Base-by-base conservation (phyloP, 108 stramenopile species). In the Cylindrotheca fusiformis region DNA sequence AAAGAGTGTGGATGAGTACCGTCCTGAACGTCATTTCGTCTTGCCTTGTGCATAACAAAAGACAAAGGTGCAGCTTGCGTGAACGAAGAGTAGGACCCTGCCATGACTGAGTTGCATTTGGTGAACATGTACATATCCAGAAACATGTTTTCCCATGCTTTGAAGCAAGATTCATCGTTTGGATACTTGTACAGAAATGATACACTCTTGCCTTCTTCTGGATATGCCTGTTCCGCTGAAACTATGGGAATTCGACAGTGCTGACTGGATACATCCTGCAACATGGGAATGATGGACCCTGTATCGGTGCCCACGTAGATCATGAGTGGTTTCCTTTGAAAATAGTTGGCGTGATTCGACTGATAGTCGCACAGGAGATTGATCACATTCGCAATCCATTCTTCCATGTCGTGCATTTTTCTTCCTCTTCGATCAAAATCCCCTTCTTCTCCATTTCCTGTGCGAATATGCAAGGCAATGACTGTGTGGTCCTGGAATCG, bases 401-500 rank as follows among this genome's bases (percentile, higher is more conserved):
- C 53, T 20, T 23, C 10, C 3, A 28, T 18, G 24, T 67, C 44
- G 4, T 29, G 18, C 14, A 80, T 71, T 14, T 23, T 45, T 49
- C 84, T 65, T 23, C 57, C 50, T 47, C 67, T 63, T 33, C 17
- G 8, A 4, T 28, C 65, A 67, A 79, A 81, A 33, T 81, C 65
- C 8, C 63, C 68, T 36, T 46, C 14, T 59, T 85, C 84, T 23
- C 80, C 80, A 68, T 85, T 85, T 0, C 84, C 84, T n/a, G 74
- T 59, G 1, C 84, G 77, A 20, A 85, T 41, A 55, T 85, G 84
- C 53, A 85, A 46, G 26, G 79, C 84, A 57, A 85, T 64, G 20
- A 85, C 78, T 33, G 66, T 70, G 51, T 73, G 71, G 4, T 63
- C 47, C 23, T 6, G 14, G 14, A 41, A 41, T 41, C 36, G 36